Conservation (phyloP, 2,329 filamentous ascomycete genomes). For the Domatiomyces globalis region DNA sequence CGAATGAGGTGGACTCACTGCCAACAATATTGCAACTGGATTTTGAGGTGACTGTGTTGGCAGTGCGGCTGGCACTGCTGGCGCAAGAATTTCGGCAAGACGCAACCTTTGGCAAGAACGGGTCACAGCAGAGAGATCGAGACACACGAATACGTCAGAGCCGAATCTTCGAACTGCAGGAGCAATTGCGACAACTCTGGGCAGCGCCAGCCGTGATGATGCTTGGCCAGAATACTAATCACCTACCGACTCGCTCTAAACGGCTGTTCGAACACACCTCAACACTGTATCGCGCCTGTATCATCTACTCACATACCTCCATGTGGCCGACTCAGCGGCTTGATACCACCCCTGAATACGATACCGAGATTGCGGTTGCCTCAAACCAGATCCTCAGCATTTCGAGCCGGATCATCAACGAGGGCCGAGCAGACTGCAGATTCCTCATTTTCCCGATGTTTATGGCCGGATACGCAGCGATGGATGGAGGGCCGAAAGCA, state of each 20-base stretch:
- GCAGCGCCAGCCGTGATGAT: conserved; percentile 24
- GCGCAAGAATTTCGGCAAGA: conserved; percentile 29
- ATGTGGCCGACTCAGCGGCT: conserved; percentile 38
- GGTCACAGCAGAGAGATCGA: conserved; percentile 14
- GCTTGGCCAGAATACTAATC: conserved; percentile 24
- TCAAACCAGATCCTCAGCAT: conserved; percentile 33
- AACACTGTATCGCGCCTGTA: conserved; percentile 35
- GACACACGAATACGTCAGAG: conserved; percentile 19
- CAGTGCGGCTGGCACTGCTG: conserved; percentile 32
- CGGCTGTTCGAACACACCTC: conserved; percentile 33
- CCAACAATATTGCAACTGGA: conserved; percentile 32
- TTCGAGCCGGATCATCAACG: conserved; percentile 27
- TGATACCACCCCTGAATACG: conserved; percentile 25
- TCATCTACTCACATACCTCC: conserved; percentile 40
- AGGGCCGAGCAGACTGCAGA: conserved; percentile 28
- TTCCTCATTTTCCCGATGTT: conserved; percentile 42
- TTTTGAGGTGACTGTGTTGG: conserved; percentile 32
- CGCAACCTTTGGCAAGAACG: conserved; percentile 15
- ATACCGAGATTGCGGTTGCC: conserved; percentile 32
- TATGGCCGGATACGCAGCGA: conserved; percentile 36
- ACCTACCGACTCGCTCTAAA: conserved; percentile 24
- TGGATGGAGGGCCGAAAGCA: conserved; percentile 29
- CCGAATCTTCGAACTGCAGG: conserved; percentile 25
- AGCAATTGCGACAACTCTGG: conserved; percentile 27
- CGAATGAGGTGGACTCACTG: conserved; percentile 26